Evolutionary conservation across 2,329 filamentous ascomycete species (phyloP).

Genomic region (Verticillium tricorpus): DNA sequence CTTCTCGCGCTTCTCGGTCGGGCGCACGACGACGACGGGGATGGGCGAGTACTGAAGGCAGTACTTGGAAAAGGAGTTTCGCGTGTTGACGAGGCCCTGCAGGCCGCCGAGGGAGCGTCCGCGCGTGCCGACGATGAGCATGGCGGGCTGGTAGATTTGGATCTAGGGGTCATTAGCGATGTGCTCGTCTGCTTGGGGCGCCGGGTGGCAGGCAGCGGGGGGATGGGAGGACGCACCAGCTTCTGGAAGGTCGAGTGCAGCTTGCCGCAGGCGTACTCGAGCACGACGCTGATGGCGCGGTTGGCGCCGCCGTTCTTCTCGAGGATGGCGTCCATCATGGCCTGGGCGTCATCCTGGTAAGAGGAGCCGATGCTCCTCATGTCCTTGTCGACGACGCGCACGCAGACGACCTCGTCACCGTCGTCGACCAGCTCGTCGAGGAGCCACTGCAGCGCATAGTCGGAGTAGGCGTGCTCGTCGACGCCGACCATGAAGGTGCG

Average conservation of each 20-base stretch:
- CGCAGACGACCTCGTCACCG: slow-evolving; percentile 87
- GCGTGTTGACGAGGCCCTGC: slow-evolving; percentile 72
- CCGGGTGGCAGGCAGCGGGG: too few relatives aligned
- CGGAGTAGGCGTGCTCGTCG: slow-evolving; percentile 87
- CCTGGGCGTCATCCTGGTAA: slow-evolving; percentile 72
- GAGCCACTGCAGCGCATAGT: slow-evolving; percentile 89
- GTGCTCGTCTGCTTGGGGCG: not conserved
- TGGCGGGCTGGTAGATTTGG: slow-evolving; percentile 84
- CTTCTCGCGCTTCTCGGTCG: slow-evolving; percentile 80
- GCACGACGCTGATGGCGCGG: slow-evolving; percentile 76
- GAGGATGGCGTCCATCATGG: slow-evolving; percentile 71
- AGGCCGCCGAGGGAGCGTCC: slow-evolving; percentile 81
- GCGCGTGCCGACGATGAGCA: slow-evolving; percentile 84
- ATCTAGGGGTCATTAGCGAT: slow-evolving; percentile 51
- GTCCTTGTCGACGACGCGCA: slow-evolving; percentile 76
- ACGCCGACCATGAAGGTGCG: slow-evolving; percentile 88
- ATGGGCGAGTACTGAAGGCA: slow-evolving; percentile 91
- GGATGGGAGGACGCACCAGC: slow-evolving; percentile 54
- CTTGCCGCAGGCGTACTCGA: slow-evolving; percentile 87
- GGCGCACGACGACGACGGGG: slow-evolving; percentile 86
- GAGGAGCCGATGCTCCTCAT: slow-evolving; percentile 33
- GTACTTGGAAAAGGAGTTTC: slow-evolving; percentile 88
- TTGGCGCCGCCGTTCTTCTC: slow-evolving; percentile 70
- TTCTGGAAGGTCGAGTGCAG: slow-evolving; percentile 87
- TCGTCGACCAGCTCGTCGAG: slow-evolving; percentile 90